phyloP scores from a whole-genome alignment of 768 basidiomycete species.

The Tubosaeta sp. region DNA sequence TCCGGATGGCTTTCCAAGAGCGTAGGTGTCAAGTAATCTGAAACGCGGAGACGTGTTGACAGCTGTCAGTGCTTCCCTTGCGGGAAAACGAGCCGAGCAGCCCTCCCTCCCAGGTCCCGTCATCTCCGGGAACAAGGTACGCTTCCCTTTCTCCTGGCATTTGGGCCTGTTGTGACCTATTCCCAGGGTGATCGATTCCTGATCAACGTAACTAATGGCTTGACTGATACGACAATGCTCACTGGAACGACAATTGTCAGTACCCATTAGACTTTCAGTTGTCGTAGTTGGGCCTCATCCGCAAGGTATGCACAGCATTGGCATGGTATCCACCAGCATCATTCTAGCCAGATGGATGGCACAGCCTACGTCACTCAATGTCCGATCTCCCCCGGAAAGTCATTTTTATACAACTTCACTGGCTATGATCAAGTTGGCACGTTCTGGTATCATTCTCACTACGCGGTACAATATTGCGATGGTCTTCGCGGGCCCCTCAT shows the following conservation, averaged over 20 bases:
- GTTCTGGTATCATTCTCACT: constrained; percentile 34
- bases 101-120: constrained; percentile 37
- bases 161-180: background rate
- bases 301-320: constrained; percentile 20
- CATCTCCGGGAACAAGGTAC: constrained; percentile 37
- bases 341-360: constrained; percentile 28
- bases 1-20: constrained; percentile 12
- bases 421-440: constrained; percentile 34
- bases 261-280: background rate
- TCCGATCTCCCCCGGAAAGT: constrained; percentile 33
- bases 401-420: constrained; percentile 37
- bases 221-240: constrained; percentile 18
- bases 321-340: constrained; percentile 26
- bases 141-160: background rate
- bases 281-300: background rate
- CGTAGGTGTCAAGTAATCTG: background rate
- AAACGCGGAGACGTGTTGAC: background rate
- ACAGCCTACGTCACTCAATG: constrained; percentile 39
- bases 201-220: constrained; percentile 14
- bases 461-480: constrained; percentile 29
- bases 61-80: constrained; percentile 32
- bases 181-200: constrained; percentile 18
- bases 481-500: constrained; percentile 45
- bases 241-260: constrained; percentile 22
- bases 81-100: constrained; percentile 22